Conservation (phyloP, 2,329 filamentous ascomycete genomes). For the Elsinoe arachidis region DNA sequence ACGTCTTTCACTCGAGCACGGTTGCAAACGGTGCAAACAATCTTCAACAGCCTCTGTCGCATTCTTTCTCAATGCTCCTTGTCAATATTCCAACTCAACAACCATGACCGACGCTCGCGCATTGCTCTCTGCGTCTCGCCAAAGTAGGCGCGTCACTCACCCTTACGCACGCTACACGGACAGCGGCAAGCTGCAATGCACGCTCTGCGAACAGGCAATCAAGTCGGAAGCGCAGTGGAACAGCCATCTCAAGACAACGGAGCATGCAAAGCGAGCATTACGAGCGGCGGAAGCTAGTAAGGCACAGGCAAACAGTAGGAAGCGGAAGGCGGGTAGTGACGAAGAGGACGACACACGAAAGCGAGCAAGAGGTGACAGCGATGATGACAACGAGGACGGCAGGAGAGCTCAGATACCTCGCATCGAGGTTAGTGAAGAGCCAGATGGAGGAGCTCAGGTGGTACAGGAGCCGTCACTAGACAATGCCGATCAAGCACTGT, state of each 20-base stretch:
- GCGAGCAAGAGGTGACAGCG: constrained; percentile 13
- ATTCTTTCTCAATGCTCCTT: not conserved
- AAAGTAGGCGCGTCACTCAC: constrained; percentile 63
- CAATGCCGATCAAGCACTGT: not conserved
- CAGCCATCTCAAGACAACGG: constrained; percentile 46
- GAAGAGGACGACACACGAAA: constrained; percentile 19
- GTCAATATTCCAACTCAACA: not conserved
- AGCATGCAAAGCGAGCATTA: constrained; percentile 34
- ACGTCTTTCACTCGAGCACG: not conserved
- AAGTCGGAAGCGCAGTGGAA: constrained; percentile 63
- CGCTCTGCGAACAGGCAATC: constrained; percentile 54
- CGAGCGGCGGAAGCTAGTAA: constrained; percentile 25
- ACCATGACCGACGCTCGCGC: constrained; percentile 71
- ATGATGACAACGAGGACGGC: constrained; percentile 24
- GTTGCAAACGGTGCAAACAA: constrained; percentile 8
- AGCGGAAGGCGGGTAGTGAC: constrained; percentile 41
- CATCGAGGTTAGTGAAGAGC: not conserved
- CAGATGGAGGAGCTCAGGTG: not conserved
- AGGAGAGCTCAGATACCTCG: constrained; percentile 33
- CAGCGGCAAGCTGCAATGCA: constrained; percentile 59
- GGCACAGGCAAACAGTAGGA: constrained; percentile 35
- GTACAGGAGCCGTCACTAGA: constrained; percentile 13
- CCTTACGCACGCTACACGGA: constrained; percentile 60
- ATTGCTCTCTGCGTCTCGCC: constrained; percentile 68
- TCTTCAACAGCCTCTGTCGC: too few species aligned